Base-by-base conservation (phyloP, 108 stramenopile genomes). In the Stephanodiscus minutulus region DNA sequence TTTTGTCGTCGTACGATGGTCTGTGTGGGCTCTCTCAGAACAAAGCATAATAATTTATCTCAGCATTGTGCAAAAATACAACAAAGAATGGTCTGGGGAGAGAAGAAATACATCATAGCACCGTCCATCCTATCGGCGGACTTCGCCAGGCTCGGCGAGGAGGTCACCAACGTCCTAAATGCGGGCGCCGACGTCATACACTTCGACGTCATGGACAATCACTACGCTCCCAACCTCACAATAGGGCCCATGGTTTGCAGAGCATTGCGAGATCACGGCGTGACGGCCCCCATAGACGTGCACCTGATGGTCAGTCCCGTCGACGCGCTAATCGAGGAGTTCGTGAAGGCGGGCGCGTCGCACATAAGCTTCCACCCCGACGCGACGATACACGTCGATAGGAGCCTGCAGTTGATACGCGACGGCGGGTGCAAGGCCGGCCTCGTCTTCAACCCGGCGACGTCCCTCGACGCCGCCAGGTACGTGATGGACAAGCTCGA, bases 141-240 rank as follows among this genome's bases (percentile, higher is more conserved):
- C 82, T 98, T 99, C 72, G 98, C 98, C 37, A 77, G 72, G 31
- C 90, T 99, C 39, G 98, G 98, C 59, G 90, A 93, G 73, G 98
- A 99, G 85, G 98, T 99, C 41, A 94, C 96, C 84, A 97, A 98
- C 79, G 90, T 97, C 29, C 86, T 99, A 63, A 88, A 85, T 56
- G 98, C 98, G 28, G 98, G 98, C 22, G 98, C 98, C 60, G 98
- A 98, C 73, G 95, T 99, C 63, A 92, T 99, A 47, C 98, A 99
- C 87, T 99, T 99, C 68, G 98, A 99, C 69, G 97, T 99, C 24
- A 99, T 99, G 98, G 98, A 99, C 88, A 98, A 97, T 82, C 98
- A 99, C 88, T 99, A 97, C 82, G 97, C 98, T 9, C 98, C 98
- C 36, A 99, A 98, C 87, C 86, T 99, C 25, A 98, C 98, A 52